Conservation (phyloP, 352 stramenopile species). For the Lagenidium sp. region DNA sequence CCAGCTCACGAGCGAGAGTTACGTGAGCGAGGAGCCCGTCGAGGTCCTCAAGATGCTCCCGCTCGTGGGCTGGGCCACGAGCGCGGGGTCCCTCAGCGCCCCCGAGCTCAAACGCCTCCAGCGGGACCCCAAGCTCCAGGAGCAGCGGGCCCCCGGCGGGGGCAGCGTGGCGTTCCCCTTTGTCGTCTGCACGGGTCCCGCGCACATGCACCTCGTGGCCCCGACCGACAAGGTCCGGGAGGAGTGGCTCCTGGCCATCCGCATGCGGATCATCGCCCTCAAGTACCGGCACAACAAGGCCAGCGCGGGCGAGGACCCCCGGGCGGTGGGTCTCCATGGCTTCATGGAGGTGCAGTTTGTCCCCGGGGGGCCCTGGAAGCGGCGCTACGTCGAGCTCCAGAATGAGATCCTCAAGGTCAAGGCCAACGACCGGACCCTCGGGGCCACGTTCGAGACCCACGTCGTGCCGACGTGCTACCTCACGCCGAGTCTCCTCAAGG, state of each 20-base stretch:
- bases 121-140: constrained; percentile 6
- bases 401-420: constrained; percentile 65
- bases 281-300: constrained; percentile 42
- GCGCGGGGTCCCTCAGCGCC: constrained; percentile 7
- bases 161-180: constrained; percentile 32
- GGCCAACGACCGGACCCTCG: constrained; percentile 38
- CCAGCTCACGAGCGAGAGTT: constrained; percentile 36
- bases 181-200: constrained; percentile 41
- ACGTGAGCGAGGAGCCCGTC: constrained; percentile 45
- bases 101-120: constrained; percentile 11
- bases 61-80: constrained; percentile 9
- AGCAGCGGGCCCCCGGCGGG: constrained; percentile 9
- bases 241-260: constrained; percentile 55
- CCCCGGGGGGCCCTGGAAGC: constrained; percentile 40
- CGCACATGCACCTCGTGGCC: constrained; percentile 38
- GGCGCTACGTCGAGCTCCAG: constrained; percentile 47
- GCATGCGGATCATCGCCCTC: constrained; percentile 50
- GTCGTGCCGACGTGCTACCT: constrained; percentile 41
- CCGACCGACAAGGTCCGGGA: constrained; percentile 33
- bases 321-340: constrained; percentile 34
- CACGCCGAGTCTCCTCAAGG: constrained; percentile 28
- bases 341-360: constrained; percentile 51
- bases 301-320: neutral
- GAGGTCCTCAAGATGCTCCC: constrained; percentile 27
- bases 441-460: constrained; percentile 38